A percentile compares a stretch with the other conserved stretches of the same genome.
Evolutionary conservation across 495 filamentous ascomycete species (phyloP).

Genomic region (Elasticomyces elasticus): DNA sequence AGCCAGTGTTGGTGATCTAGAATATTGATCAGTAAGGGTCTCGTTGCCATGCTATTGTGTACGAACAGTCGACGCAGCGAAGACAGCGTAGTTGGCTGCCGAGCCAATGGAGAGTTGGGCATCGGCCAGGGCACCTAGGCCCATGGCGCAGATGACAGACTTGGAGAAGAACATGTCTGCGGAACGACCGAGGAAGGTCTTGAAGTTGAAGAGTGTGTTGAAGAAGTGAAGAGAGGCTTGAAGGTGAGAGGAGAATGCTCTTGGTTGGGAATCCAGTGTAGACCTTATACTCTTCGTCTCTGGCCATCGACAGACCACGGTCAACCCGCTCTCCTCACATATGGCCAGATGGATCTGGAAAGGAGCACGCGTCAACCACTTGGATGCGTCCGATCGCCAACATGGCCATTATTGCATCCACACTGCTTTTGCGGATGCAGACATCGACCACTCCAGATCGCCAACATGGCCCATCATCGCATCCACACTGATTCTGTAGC

Average conservation of each 20-base stretch:
- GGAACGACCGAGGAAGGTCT: neutral
- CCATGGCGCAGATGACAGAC: slow-evolving; percentile 2
- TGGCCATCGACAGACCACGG: too few relatives aligned
- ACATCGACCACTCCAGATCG: neutral
- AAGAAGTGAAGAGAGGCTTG: too few relatives aligned
- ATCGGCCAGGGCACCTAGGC: slow-evolving; percentile 3
- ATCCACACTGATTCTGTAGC: neutral
- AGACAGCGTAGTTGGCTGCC: slow-evolving; percentile 6
- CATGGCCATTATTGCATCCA: too few relatives aligned
- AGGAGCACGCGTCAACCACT: neutral
- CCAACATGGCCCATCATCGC: neutral
- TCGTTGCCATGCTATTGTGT: too few relatives aligned
- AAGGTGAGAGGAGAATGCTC: neutral
- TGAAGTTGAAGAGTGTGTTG: neutral
- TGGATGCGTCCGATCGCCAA: neutral
- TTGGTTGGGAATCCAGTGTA: neutral
- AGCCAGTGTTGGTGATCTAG: slow-evolving; percentile 17
- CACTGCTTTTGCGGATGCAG: too few relatives aligned
- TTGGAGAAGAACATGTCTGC: slow-evolving; percentile 1
- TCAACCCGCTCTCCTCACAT: neutral
- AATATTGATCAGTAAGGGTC: too few relatives aligned
- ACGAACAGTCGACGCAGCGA: slow-evolving; percentile 10
- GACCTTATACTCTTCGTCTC: neutral
- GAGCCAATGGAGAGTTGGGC: slow-evolving; percentile 13
- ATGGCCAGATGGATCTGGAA: neutral